A percentile compares a stretch with the other conserved stretches of the same genome.
phyloP scores from a whole-genome alignment of 2,329 filamentous ascomycete genomes.

The Phyllosticta capitalensis region DNA sequence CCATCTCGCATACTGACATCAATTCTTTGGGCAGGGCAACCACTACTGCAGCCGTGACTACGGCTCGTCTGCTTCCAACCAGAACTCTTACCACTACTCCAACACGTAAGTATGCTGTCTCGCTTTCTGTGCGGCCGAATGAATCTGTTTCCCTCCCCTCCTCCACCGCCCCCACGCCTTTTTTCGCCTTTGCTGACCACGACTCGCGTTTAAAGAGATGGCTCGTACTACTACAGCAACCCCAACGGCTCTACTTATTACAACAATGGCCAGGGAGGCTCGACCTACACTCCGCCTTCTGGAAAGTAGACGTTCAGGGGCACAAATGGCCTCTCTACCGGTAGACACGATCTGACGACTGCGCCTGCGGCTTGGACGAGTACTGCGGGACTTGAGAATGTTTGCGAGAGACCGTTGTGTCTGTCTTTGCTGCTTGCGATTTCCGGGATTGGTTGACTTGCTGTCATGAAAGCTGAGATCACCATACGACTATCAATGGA shows the following conservation, averaged over 20 bases:
- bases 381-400: background rate
- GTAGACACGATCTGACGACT: background rate
- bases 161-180: background rate
- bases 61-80: conserved; percentile 22
- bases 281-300: conserved; percentile 18
- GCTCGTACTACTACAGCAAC: conserved; percentile 31
- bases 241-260: conserved; percentile 31
- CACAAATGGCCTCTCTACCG: background rate
- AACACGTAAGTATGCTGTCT: conserved; percentile 17
- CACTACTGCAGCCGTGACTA: conserved; percentile 32
- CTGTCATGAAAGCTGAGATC: too few species aligned
- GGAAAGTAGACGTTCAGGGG: background rate
- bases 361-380: background rate
- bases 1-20: background rate
- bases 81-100: conserved; percentile 33
- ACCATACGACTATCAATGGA: too few species aligned
- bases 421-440: too few species aligned
- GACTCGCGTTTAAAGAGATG: conserved; percentile 12
- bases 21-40: conserved; percentile 24
- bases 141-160: background rate
- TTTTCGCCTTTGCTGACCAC: background rate
- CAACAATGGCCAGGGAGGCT: conserved; percentile 25
- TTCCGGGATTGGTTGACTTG: too few species aligned
- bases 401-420: background rate
- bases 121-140: too few species aligned